Percentiles rank a stretch among this genome's conserved stretches.
phyloP scores from a whole-genome alignment of 1,284 basidiomycete species.

The Volvariella surrecta region DNA sequence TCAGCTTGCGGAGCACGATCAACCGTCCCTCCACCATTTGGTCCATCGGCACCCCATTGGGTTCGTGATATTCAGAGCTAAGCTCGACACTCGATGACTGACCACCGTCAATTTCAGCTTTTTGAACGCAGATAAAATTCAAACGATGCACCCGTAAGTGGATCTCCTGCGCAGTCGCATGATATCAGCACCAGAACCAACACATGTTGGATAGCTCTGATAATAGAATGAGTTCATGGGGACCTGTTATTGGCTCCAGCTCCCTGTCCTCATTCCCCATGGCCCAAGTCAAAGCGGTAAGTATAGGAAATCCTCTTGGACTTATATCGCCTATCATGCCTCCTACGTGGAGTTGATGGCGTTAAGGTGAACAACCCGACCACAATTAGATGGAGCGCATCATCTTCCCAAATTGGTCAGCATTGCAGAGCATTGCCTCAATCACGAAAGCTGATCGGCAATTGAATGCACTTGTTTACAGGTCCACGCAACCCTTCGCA shows the following conservation, averaged over 20 bases:
- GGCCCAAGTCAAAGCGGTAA: conserved; percentile 33
- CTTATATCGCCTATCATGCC: neutral
- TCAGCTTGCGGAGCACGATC: conserved; percentile 23
- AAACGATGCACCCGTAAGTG: conserved; percentile 39
- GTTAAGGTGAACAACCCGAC: conserved; percentile 32
- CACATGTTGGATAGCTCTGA: conserved; percentile 24
- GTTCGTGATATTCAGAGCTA: conserved; percentile 14
- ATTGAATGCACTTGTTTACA: no score
- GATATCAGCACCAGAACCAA: neutral
- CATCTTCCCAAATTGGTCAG: conserved; percentile 31
- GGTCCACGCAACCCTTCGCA: conserved; percentile 36
- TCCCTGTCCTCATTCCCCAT: conserved; percentile 33
- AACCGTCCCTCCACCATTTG: conserved; percentile 29
- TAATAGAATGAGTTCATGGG: conserved; percentile 35
- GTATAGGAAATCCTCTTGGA: neutral
- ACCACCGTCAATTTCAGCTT: no score
- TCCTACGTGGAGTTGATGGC: neutral
- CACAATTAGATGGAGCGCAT: conserved; percentile 33
- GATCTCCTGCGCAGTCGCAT: neutral
- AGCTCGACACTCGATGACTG: no score
- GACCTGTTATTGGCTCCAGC: conserved; percentile 29
- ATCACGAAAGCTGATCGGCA: neutral
- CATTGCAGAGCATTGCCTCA: neutral
- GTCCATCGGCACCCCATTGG: conserved; percentile 35
- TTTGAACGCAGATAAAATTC: conserved; percentile 39